These are phyloP conservation scores for Aspergillus flavus DNA, from an alignment of 2,329 filamentous ascomycete species.

Conservation along the genomic window DNA sequence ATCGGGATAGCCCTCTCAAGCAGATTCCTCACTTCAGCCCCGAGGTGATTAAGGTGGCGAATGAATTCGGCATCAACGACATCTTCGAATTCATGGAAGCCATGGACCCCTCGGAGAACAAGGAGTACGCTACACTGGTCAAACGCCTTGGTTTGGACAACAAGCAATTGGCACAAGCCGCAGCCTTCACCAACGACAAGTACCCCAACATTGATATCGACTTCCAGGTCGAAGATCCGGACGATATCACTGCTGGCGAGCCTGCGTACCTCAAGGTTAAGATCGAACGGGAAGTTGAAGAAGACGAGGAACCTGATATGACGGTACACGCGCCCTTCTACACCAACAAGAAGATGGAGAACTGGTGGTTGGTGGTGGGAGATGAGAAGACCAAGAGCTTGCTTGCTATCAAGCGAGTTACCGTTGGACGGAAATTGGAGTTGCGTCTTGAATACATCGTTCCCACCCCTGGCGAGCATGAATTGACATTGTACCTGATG, in stretches of 20 bases:
- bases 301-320: slow-evolving; percentile 73
- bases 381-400: slow-evolving; percentile 87
- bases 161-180: slow-evolving; percentile 82
- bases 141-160: slow-evolving; percentile 78
- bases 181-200: slow-evolving; percentile 91
- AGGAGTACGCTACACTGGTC: slow-evolving; percentile 75
- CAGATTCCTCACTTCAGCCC: slow-evolving; percentile 94
- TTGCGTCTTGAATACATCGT: slow-evolving; percentile 86
- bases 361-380: slow-evolving; percentile 97
- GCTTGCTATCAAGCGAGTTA: slow-evolving; percentile 91
- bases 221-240: slow-evolving; percentile 80
- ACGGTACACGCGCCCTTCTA: slow-evolving; percentile 96
- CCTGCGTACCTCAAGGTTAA: slow-evolving; percentile 81
- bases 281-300: slow-evolving; percentile 79
- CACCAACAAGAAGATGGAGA: slow-evolving; percentile 88
- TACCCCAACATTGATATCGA: slow-evolving; percentile 94
- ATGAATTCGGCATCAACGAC: slow-evolving; percentile 82
- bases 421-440: slow-evolving; percentile 76
- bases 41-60: slow-evolving; percentile 79
- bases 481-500: slow-evolving; percentile 91
- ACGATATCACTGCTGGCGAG: slow-evolving; percentile 76
- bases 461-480: slow-evolving; percentile 80
- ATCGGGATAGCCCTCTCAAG: slow-evolving; percentile 93
- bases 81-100: slow-evolving; percentile 98
- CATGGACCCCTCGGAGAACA: slow-evolving; percentile 94